These are phyloP conservation scores for Lepidium campestre DNA, from an alignment of 441 rosid genomes.

Conservation along the genomic window DNA sequence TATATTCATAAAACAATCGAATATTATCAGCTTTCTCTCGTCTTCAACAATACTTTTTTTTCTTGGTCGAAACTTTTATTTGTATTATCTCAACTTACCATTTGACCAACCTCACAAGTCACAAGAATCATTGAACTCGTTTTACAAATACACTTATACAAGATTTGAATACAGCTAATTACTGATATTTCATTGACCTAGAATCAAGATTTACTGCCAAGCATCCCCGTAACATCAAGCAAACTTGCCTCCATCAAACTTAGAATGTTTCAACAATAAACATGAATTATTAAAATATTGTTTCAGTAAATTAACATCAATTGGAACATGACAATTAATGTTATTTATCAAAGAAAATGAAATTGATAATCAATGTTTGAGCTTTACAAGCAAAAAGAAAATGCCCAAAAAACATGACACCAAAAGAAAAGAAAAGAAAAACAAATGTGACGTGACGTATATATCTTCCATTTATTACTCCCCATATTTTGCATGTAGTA, in stretches of 20 bases:
- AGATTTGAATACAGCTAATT: neutral
- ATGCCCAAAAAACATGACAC: neutral
- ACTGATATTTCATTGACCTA: neutral
- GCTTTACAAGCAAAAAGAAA: neutral
- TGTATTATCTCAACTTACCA: neutral
- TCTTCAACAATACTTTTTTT: too few relatives aligned
- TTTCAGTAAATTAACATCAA: neutral
- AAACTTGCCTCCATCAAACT: neutral
- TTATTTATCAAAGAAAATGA: too few relatives aligned
- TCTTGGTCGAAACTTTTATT: too few relatives aligned
- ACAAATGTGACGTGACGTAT: neutral
- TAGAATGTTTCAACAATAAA: neutral
- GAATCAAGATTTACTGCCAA: neutral
- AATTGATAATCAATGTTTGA: neutral
- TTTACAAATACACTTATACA: neutral
- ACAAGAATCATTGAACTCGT: neutral
- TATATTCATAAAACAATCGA: too few relatives aligned
- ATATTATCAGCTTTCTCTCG: too few relatives aligned
- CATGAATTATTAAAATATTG: neutral
- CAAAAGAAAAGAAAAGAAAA: neutral
- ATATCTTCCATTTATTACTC: neutral
- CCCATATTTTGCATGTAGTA: neutral
- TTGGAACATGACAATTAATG: neutral
- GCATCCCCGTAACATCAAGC: neutral
- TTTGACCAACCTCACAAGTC: neutral